Evolutionary conservation across 2,329 filamentous ascomycete species (phyloP).

Genomic region (Neonectria faginata): DNA sequence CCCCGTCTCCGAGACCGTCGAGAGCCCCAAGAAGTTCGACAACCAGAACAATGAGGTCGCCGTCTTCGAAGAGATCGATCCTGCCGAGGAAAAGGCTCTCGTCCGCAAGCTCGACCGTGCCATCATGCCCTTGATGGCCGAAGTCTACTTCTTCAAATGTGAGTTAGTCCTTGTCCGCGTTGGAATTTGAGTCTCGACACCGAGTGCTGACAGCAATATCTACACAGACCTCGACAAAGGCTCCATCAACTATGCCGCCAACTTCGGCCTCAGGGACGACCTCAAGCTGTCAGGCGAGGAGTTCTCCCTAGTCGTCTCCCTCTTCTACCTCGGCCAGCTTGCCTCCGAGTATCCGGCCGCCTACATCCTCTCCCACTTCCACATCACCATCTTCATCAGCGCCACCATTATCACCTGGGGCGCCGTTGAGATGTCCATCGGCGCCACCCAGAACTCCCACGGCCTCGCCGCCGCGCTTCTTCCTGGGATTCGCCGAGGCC

Average conservation of each 20-base stretch:
- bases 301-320: slow-evolving; percentile 34
- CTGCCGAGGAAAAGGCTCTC: slow-evolving; percentile 30
- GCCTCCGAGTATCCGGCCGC: slow-evolving; percentile 33
- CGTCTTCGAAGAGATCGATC: slow-evolving; percentile 36
- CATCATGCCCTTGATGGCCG: slow-evolving; percentile 37
- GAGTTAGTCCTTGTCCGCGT: neutral
- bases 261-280: slow-evolving; percentile 34
- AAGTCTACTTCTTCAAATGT: slow-evolving; percentile 39
- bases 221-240: slow-evolving; percentile 35
- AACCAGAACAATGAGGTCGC: slow-evolving; percentile 26
- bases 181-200: neutral
- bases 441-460: slow-evolving; percentile 36
- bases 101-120: slow-evolving; percentile 34
- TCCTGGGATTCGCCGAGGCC: slow-evolving; percentile 48
- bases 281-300: slow-evolving; percentile 24
- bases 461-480: slow-evolving; percentile 44
- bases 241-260: slow-evolving; percentile 35
- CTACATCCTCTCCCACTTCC: slow-evolving; percentile 35
- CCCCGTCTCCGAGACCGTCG: slow-evolving; percentile 8
- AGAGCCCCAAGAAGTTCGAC: slow-evolving; percentile 17
- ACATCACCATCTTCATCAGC: slow-evolving; percentile 33
- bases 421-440: slow-evolving; percentile 42
- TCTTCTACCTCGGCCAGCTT: slow-evolving; percentile 38
- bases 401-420: slow-evolving; percentile 46
- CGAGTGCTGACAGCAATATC: neutral